These are phyloP conservation scores for Xylaria digitata DNA, from an alignment of 2,329 filamentous ascomycete species.

Conservation along the genomic window DNA sequence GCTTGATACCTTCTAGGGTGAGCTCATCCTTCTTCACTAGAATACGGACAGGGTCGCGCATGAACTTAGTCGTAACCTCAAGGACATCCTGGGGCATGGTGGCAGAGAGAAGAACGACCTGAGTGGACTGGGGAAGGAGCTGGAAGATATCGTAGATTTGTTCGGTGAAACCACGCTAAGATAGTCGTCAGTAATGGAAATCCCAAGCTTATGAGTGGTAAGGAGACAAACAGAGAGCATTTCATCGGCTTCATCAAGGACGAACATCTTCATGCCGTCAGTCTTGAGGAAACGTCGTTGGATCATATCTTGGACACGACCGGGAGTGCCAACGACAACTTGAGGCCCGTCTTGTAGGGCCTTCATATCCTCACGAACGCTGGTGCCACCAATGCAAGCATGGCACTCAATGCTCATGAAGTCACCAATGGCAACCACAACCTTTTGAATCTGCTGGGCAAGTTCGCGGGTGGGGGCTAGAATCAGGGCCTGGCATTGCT, in stretches of 20 bases:
- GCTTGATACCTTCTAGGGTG: conserved; percentile 99
- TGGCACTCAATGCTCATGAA: conserved; percentile 99
- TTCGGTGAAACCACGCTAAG: conserved; percentile 95
- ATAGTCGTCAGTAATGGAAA: conserved; percentile 53
- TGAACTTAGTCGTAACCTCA: conserved; percentile 99
- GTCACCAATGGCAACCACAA: conserved; percentile 97
- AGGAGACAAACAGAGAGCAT: conserved; percentile 83
- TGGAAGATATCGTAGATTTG: conserved; percentile 99
- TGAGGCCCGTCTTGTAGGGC: conserved; percentile 95
- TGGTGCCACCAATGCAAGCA: conserved; percentile 98
- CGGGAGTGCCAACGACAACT: conserved; percentile 96
- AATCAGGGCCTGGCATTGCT: conserved; percentile 98
- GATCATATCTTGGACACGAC: conserved; percentile 99
- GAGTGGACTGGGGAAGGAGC: conserved; percentile 95
- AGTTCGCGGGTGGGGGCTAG: conserved; percentile 98
- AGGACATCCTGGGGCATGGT: conserved; percentile 99
- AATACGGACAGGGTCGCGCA: conserved; percentile 98
- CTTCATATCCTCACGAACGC: conserved; percentile 98
- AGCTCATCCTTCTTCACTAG: conserved; percentile 99
- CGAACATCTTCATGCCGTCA: conserved; percentile 99
- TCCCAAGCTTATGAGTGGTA: background rate
- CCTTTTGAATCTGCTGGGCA: conserved; percentile 99
- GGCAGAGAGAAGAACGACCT: conserved; percentile 97
- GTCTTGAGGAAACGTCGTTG: conserved; percentile 97
- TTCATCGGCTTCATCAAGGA: conserved; percentile 99